Evolutionary conservation across 257 asterid genomes (phyloP).

Genomic region (Solanum chiquidenum): DNA sequence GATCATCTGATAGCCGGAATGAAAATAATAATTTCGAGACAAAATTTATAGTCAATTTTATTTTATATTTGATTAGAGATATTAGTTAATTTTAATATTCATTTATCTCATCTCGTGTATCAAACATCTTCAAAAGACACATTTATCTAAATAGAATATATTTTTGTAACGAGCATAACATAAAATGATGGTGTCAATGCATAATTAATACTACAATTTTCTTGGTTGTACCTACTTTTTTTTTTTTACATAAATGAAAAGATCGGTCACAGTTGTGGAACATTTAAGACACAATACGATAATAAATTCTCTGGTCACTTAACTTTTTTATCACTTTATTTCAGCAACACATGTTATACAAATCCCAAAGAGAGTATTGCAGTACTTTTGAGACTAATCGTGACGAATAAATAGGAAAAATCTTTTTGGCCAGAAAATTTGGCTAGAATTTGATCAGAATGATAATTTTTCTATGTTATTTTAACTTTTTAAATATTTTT

Average conservation of each 20-base stretch:
- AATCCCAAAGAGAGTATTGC: neutral
- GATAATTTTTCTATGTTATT: too few species aligned
- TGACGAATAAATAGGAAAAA: too few species aligned
- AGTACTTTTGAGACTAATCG: neutral
- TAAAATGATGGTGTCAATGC: neutral
- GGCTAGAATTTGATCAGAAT: too few species aligned
- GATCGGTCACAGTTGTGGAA: neutral
- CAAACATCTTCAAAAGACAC: neutral
- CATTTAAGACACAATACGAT: neutral
- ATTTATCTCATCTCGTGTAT: neutral
- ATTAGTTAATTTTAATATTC: neutral
- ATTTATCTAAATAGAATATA: neutral
- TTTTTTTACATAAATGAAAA: neutral
- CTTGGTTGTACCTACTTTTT: neutral
- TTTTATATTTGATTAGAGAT: neutral
- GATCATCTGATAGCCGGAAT: neutral
- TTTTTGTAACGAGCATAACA: neutral
- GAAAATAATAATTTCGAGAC: neutral
- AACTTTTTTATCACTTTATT: neutral
- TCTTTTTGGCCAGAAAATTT: too few species aligned
- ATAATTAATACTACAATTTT: neutral
- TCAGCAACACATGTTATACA: neutral
- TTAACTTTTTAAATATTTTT: too few species aligned
- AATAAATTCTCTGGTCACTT: neutral
- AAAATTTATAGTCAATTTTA: too few species aligned